A percentile compares a stretch with the other conserved stretches of the same genome.
Evolutionary conservation across 1,139 yeast species (phyloP).

Genomic region (Yarrowia galli): DNA sequence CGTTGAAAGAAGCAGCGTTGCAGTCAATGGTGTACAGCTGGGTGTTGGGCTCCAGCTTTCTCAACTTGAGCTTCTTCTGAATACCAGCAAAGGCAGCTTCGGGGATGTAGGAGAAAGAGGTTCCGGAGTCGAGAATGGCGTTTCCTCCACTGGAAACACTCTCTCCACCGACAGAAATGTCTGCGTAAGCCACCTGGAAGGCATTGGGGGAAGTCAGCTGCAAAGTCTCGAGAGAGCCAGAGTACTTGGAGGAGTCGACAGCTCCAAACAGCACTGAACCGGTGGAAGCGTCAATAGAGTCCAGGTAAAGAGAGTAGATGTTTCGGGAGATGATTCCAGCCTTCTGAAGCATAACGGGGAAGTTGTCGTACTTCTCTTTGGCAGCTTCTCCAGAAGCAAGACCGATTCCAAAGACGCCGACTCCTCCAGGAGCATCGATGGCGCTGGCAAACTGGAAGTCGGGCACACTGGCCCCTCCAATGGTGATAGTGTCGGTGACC

Average conservation of each 20-base stretch:
- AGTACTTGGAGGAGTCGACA: conserved; percentile 60
- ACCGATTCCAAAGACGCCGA: conserved; percentile 20
- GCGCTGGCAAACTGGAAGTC: conserved; percentile 36
- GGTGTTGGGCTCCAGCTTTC: conserved; percentile 45
- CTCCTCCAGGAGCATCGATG: conserved; percentile 29
- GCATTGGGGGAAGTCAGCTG: conserved; percentile 43
- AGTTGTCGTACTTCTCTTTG: conserved; percentile 50
- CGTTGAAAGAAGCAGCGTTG: conserved; percentile 41
- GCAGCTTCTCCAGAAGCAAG: conserved; percentile 30
- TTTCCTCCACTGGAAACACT: conserved; percentile 16
- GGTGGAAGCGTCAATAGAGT: conserved; percentile 52
- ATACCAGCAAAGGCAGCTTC: conserved; percentile 30
- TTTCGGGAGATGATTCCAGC: conserved; percentile 58
- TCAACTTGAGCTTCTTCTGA: conserved; percentile 8
- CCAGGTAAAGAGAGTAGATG: conserved; percentile 64
- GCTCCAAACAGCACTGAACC: conserved; percentile 67
- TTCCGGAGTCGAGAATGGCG: conserved; percentile 65
- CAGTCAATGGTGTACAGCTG: conserved; percentile 44
- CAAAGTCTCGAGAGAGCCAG: conserved; percentile 54
- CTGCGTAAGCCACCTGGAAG: conserved; percentile 21
- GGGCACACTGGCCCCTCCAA: conserved; percentile 38
- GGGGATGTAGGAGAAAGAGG: conserved; percentile 67
- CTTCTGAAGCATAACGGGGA: conserved; percentile 58
- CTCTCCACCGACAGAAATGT: conserved; percentile 4
- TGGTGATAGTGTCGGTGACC: conserved; percentile 55